phyloP scores from a whole-genome alignment of 2,329 filamentous ascomycete species.

The Pseudocercospora fijiensis region DNA sequence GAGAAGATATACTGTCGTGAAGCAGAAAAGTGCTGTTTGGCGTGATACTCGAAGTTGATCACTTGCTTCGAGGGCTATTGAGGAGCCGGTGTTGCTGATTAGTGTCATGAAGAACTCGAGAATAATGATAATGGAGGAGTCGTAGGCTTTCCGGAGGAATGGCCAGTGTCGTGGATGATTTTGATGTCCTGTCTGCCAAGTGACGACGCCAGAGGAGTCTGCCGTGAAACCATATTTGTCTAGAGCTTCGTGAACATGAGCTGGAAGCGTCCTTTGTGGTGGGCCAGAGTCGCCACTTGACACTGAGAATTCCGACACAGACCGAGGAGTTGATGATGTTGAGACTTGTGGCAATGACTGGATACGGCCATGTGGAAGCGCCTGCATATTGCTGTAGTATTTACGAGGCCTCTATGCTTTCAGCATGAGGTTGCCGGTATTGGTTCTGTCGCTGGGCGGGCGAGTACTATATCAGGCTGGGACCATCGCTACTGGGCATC shows the following conservation, averaged over 20 bases:
- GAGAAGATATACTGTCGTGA: conserved; percentile 22
- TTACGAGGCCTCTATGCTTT: not conserved
- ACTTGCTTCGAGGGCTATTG: conserved; percentile 19
- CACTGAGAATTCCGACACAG: not conserved
- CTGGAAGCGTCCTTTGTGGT: not conserved
- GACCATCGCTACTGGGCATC: not conserved
- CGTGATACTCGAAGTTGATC: conserved; percentile 22
- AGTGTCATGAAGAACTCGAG: conserved; percentile 26
- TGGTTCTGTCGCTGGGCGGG: not conserved
- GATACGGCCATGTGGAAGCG: not conserved
- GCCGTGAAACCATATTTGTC: conserved; percentile 3
- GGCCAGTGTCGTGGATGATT: conserved; percentile 26
- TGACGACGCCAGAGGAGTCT: conserved; percentile 21
- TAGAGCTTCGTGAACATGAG: not conserved
- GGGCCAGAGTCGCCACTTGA: not conserved
- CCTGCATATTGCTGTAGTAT: not conserved
- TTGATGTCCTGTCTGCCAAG: conserved; percentile 20
- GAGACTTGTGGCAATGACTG: not conserved
- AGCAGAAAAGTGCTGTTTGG: conserved; percentile 24
- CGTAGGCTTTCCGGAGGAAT: conserved; percentile 16
- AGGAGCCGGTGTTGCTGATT: conserved; percentile 26
- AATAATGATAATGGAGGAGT: conserved; percentile 23
- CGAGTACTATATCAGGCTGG: not conserved
- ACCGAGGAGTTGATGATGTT: not conserved
- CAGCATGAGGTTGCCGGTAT: not conserved